A percentile compares a stretch with the other conserved stretches of the same genome.
Evolutionary conservation across 2,329 filamentous ascomycete species (phyloP).

Genomic region (Arthrobotrys pseudoclavata): DNA sequence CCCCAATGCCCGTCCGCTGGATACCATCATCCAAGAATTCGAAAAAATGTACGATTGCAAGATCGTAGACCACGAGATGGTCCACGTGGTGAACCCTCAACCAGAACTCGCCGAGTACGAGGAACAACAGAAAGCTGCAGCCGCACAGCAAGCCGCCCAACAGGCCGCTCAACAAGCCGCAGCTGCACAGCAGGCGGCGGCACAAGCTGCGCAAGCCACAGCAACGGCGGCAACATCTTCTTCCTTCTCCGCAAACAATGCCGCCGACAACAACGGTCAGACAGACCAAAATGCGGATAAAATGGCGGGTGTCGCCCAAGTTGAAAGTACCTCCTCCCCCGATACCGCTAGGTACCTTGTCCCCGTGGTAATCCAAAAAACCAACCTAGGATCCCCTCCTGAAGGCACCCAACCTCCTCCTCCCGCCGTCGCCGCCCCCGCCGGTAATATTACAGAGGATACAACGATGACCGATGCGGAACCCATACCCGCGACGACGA

Average conservation of each 20-base stretch:
- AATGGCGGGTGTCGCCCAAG: constrained; percentile 53
- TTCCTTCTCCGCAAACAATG: constrained; percentile 13
- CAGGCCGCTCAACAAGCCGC: constrained; percentile 12
- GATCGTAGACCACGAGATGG: constrained; percentile 34
- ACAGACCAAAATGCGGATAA: constrained; percentile 48
- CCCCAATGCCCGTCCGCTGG: constrained; percentile 24
- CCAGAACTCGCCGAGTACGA: constrained; percentile 50
- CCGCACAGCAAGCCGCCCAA: constrained; percentile 33
- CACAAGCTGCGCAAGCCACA: constrained; percentile 9
- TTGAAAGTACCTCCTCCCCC: constrained; percentile 59
- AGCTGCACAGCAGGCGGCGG: not conserved
- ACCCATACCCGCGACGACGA: constrained; percentile 26
- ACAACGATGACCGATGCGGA: constrained; percentile 51
- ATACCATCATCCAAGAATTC: constrained; percentile 44
- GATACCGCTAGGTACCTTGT: constrained; percentile 59
- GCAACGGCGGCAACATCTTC: constrained; percentile 5
- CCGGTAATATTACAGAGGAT: constrained; percentile 27
- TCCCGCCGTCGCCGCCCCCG: not conserved
- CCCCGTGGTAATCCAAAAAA: constrained; percentile 60
- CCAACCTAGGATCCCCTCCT: constrained; percentile 57
- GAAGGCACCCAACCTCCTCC: constrained; percentile 13
- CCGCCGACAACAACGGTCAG: constrained; percentile 20
- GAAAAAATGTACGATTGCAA: constrained; percentile 34
- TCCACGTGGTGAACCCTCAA: constrained; percentile 43
- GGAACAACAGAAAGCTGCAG: constrained; percentile 44